A percentile compares a stretch with the other conserved stretches of the same genome.
Evolutionary conservation across 148 eudicot species (phyloP).

Genomic region (Pharnaceum exiguum): DNA sequence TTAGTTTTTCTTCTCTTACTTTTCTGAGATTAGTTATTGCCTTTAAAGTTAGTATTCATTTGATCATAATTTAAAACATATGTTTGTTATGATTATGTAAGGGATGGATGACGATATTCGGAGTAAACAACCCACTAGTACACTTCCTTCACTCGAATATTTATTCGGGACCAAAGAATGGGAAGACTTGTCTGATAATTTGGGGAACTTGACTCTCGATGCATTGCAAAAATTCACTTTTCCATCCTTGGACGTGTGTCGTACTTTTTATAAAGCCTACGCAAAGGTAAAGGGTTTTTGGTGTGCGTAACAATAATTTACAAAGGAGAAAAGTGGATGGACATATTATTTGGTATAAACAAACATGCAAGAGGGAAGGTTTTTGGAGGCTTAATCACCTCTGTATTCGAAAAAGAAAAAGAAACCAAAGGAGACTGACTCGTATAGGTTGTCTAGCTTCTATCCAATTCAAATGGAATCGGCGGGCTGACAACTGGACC

Average conservation of each 20-base stretch:
- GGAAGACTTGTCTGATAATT: too few species aligned
- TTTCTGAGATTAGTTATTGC: too few species aligned
- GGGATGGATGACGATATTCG: too few species aligned
- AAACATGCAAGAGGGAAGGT: neutral
- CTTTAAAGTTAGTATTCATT: too few species aligned
- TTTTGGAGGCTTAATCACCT: neutral
- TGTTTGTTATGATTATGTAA: too few species aligned
- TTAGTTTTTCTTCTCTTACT: too few species aligned
- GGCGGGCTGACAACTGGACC: neutral
- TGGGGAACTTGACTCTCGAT: too few species aligned
- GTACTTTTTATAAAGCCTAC: neutral
- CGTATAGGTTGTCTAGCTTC: neutral
- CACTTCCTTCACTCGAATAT: too few species aligned
- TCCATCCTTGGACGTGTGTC: neutral
- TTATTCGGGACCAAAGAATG: too few species aligned
- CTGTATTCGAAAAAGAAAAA: neutral
- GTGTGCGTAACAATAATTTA: neutral
- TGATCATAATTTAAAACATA: too few species aligned
- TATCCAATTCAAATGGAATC: neutral
- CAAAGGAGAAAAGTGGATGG: neutral
- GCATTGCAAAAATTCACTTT: too few species aligned
- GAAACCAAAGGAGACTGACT: neutral
- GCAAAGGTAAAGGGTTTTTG: slow-evolving; percentile 2
- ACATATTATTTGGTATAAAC: neutral
- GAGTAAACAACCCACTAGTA: too few species aligned